Evolutionary conservation across 345 rosid species (phyloP).

Genomic region (Lumnitzera littorea): DNA sequence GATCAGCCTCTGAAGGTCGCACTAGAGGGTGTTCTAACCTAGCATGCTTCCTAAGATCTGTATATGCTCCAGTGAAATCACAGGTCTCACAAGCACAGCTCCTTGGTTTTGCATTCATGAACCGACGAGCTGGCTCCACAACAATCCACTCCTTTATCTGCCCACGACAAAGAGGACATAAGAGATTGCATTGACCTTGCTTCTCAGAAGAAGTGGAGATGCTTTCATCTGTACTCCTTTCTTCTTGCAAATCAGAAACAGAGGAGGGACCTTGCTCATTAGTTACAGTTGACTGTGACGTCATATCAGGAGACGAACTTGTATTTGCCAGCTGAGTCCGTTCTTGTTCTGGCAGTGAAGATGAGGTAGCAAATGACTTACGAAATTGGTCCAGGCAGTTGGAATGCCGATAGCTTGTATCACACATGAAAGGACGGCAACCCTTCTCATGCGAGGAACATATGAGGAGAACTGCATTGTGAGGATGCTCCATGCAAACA

Average conservation of each 20-base stretch:
- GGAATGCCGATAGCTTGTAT: conserved; percentile 94
- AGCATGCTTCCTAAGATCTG: conserved; percentile 91
- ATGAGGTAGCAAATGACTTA: conserved; percentile 43
- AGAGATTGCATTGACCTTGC: conserved; percentile 33
- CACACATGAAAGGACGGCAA: conserved; percentile 95
- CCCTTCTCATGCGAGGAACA: conserved; percentile 93
- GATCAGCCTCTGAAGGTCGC: conserved; percentile 87
- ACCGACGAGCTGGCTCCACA: conserved; percentile 58
- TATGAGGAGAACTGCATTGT: conserved; percentile 84
- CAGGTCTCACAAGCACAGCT: conserved; percentile 88
- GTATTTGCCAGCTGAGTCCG: conserved; percentile 19
- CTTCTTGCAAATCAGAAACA: conserved; percentile 18
- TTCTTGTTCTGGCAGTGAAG: conserved; percentile 20
- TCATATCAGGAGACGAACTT: conserved; percentile 11
- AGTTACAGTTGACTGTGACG: conserved; percentile 21
- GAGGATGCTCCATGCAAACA: conserved; percentile 98
- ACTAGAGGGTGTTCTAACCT: conserved; percentile 73
- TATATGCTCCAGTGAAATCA: conserved; percentile 62
- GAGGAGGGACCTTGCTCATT: background rate
- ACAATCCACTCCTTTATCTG: conserved; percentile 74
- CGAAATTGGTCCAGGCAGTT: conserved; percentile 91
- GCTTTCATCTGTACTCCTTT: conserved; percentile 7
- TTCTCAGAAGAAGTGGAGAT: conserved; percentile 24
- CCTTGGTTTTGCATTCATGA: conserved; percentile 81
- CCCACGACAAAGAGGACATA: conserved; percentile 91